Evolutionary conservation across 345 rosid species (phyloP), one percentile per base, ranked within the genome.

Genomic region (Acer campestre): DNA sequence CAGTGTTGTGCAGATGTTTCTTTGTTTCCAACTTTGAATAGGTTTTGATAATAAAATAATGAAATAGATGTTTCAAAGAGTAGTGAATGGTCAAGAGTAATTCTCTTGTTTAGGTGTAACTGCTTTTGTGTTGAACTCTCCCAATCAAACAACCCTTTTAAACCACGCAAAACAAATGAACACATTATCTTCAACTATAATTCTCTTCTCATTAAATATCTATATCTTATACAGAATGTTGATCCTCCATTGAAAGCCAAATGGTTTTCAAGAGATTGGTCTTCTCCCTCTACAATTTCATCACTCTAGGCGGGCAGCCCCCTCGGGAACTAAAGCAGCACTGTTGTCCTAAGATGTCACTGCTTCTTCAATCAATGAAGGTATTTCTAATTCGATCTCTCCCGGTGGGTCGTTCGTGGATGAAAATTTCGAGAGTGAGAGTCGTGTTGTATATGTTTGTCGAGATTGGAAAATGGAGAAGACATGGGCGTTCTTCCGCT

Each of bases 361-460:
- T 10, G 62, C 75, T 13, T 38, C 75, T 13, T 38, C 76, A 18
- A 65, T 48, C 22, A 23, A 61, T 31, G 78, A 65, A n/a, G 69
- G 62, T 6, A 42, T 2, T 75, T n/a, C 31, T n/a, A 56, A 56
- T 44, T 13, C 70, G 13, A 23, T 13, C 56, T 68, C 73, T 12
- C 61, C 23, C 4, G 76, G 59, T 7, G 75, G 68, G 8, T 51
- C 22, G 7, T 51, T 63, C 31, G 29, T 73, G 2, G 56, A 29
- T 1, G 67, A 53, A 40, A 55, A 7, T 17, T 7, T 29, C 13
- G 94, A 79, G 18, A 70, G 85, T 10, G 91, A n/a, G n/a, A 89
- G 18, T 73, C 75, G 1, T 90, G 98, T 71, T 86, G 93, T 65
- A 90, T 95, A 49, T 95, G 99, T 77, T 29, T 93, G 79, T 86